These are phyloP conservation scores for Pyrrhoderma lamaoense DNA, from an alignment of 1,284 basidiomycete genomes.

Conservation along the genomic window DNA sequence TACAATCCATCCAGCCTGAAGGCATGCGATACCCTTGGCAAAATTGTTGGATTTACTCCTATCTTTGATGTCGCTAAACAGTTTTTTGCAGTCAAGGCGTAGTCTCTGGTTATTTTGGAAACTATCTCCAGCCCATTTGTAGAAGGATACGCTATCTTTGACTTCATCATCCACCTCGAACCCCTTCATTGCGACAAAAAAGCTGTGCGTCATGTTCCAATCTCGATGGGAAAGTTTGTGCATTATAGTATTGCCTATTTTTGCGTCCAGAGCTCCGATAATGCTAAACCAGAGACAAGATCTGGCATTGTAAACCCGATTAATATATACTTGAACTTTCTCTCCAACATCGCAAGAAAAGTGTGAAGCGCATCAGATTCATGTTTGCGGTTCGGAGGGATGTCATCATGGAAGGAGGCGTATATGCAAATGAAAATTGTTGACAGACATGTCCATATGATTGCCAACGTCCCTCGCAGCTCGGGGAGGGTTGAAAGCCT, in stretches of 20 bases:
- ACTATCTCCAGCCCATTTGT: neutral
- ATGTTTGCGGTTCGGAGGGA: neutral
- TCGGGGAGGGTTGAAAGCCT: neutral
- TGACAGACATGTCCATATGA: constrained; percentile 15
- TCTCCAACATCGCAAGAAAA: neutral
- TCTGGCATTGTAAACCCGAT: constrained; percentile 9
- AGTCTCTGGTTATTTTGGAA: neutral
- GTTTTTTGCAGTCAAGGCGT: neutral
- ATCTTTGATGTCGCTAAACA: constrained; percentile 9
- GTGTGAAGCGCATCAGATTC: neutral
- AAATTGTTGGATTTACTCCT: constrained; percentile 10
- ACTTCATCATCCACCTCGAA: neutral
- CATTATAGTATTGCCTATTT: neutral
- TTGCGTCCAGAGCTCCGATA: constrained; percentile 1
- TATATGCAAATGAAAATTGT: constrained; percentile 17
- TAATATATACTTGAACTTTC: neutral
- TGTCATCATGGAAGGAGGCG: constrained; percentile 11
- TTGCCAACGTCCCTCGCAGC: neutral
- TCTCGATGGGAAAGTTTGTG: neutral
- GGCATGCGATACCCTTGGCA: constrained; percentile 5
- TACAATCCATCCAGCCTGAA: constrained; percentile 17
- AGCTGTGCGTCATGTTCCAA: constrained; percentile 6
- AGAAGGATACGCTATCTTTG: neutral
- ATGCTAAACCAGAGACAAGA: neutral
- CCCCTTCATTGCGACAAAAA: constrained; percentile 12